Conservation (phyloP, 1,284 basidiomycete genomes). For the Athelia psychrophila region DNA sequence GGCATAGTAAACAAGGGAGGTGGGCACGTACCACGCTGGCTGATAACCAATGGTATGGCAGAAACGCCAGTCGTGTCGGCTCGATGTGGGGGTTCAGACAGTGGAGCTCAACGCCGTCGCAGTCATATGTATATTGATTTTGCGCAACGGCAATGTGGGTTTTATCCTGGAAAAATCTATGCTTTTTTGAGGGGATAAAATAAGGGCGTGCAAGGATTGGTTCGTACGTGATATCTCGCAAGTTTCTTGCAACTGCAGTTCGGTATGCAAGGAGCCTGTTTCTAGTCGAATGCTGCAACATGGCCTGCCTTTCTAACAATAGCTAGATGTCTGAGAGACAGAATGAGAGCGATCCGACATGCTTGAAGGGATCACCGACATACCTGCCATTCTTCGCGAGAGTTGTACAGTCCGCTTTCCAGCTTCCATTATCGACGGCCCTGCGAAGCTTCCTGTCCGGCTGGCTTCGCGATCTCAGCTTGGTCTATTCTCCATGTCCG, state of each 20-base stretch:
- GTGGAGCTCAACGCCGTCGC: conserved; percentile 92
- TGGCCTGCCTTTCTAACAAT: conserved; percentile 84
- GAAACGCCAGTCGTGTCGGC: conserved; percentile 87
- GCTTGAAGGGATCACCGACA: conserved; percentile 20
- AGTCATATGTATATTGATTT: conserved; percentile 96
- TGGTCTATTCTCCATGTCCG: conserved; percentile 89
- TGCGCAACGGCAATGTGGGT: conserved; percentile 95
- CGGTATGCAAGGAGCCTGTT: conserved; percentile 82
- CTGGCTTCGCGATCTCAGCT: conserved; percentile 67
- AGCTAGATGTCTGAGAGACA: conserved; percentile 66
- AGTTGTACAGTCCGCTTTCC: conserved; percentile 85
- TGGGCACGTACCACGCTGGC: conserved; percentile 84
- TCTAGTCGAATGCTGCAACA: conserved; percentile 95
- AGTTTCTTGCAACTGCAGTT: conserved; percentile 89
- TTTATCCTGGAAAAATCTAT: conserved; percentile 89
- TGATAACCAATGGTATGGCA: conserved; percentile 96
- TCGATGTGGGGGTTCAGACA: conserved; percentile 84
- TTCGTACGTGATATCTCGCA: conserved; percentile 83
- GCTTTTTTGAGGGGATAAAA: neutral
- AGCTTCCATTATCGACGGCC: conserved; percentile 82
- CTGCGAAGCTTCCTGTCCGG: conserved; percentile 71
- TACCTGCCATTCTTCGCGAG: conserved; percentile 85
- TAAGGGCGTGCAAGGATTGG: neutral
- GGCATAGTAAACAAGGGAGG: no score
- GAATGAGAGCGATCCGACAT: no score